Base-by-base conservation (phyloP, 139 green algal genomes). In the Edaphochlamys debaryana region DNA sequence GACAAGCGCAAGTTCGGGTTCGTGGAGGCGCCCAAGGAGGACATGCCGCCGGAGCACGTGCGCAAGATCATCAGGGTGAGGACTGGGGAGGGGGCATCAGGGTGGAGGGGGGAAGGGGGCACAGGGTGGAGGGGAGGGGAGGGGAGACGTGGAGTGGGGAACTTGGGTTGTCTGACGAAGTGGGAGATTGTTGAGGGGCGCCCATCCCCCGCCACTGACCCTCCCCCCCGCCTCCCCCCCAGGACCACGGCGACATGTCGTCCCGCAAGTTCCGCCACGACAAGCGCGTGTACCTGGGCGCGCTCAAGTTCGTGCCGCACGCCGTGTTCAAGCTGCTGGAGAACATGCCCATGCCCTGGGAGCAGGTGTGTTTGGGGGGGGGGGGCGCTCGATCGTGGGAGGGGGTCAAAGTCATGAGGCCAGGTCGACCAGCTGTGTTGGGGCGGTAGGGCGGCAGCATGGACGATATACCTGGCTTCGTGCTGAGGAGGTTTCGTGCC, bases 291-390 rank as follows among this genome's bases (percentile, higher is more conserved):
- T 99, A 99, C 88, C 90, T 99, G 50, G 98, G 98, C 30, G 98
- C 98, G 20, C 93, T 99, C 34, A 99, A 99, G 91, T 99, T 98
- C 89, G 94, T 99, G 70, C 97, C 97, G 9, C 98, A 99, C 85
- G 98, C 97, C 8, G 96, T 99, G 41, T 98, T 97, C 91, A 99
- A 99, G 94, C 95, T 99, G 72, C 92, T 99, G 88, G 97, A 99
- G 91, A 99, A 99, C 94, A 99, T 99, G 97, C 98, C 98, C 23
- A 99, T 99, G 97, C 98, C 98, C 8, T 99, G 98, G 98, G 97
- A 99, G 88, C 95, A 99, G 93, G 94, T 95, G 78, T 38, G 88
- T 6, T 50, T 23, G 34, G 19, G 9, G 27, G 56, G 56, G 23
- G 56, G 17, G 40, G 42, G 40, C 3, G 42, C 7, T 8, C 64